A percentile compares a stretch with the other conserved stretches of the same genome.
phyloP scores from a whole-genome alignment of 176 grass and related monocot genomes.

The Zoysia japonica region DNA sequence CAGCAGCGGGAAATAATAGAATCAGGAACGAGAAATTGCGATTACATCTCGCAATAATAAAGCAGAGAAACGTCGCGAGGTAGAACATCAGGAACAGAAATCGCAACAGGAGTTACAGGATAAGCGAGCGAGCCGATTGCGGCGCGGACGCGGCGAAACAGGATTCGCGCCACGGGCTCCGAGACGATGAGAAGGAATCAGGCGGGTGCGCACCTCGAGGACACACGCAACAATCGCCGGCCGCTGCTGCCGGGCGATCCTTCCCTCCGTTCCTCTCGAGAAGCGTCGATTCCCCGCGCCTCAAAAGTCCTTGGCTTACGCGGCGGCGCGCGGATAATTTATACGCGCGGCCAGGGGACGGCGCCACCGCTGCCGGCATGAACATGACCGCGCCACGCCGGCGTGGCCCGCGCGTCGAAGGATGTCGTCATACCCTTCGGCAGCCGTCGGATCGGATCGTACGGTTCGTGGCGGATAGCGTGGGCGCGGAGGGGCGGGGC shows the following conservation, averaged over 20 bases:
- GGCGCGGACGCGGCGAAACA: not conserved
- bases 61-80: too few species aligned
- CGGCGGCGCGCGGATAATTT: not conserved
- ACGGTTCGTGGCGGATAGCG: not conserved
- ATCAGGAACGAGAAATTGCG: not conserved
- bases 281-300: not conserved
- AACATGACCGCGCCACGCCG: constrained; percentile 4
- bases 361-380: not conserved
- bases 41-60: not conserved
- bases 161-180: not conserved
- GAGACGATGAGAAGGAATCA: not conserved
- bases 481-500: not conserved
- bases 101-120: too few species aligned
- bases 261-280: not conserved
- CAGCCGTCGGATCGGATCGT: constrained; percentile 9
- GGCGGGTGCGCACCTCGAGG: constrained; percentile 48
- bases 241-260: not conserved
- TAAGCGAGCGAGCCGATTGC: not conserved
- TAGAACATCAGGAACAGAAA: too few species aligned
- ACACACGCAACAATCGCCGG: constrained; percentile 26
- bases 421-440: constrained; percentile 37
- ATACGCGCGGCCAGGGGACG: constrained; percentile 9
- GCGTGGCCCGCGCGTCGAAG: not conserved
- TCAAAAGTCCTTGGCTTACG: not conserved
- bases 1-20: not conserved